A percentile compares a stretch with the other conserved stretches of the same genome.
phyloP scores from a whole-genome alignment of 2,329 filamentous ascomycete species.

The Blastomyces silverae region DNA sequence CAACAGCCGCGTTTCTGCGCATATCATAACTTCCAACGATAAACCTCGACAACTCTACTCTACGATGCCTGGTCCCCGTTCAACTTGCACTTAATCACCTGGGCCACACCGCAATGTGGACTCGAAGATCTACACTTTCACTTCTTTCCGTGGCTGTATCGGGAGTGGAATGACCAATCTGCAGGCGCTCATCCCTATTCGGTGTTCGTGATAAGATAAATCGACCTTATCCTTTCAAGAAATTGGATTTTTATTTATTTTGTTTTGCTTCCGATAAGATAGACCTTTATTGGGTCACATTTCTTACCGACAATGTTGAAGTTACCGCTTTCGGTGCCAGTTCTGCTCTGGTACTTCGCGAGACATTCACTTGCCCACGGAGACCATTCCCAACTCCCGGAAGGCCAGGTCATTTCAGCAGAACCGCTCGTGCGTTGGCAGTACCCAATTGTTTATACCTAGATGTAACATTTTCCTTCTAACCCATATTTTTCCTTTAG shows the following conservation, averaged over 20 bases:
- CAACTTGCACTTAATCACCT: neutral
- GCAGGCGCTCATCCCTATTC: neutral
- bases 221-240: neutral
- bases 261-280: neutral
- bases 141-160: neutral
- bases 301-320: neutral
- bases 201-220: neutral
- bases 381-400: conserved; percentile 55
- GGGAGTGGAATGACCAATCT: neutral
- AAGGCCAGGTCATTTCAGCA: conserved; percentile 61
- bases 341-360: conserved; percentile 18
- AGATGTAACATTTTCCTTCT: conserved; percentile 2
- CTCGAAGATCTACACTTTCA: no score
- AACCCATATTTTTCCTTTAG: conserved; percentile 27
- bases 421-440: conserved; percentile 62
- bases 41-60: neutral
- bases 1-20: no score
- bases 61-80: neutral
- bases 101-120: neutral
- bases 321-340: neutral
- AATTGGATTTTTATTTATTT: neutral
- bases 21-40: neutral
- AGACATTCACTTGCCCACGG: conserved; percentile 43
- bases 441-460: conserved; percentile 20
- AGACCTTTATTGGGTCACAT: neutral